These are phyloP conservation scores for Arachis hypogaea DNA, from an alignment of 306 rosid genomes.

Conservation along the genomic window DNA sequence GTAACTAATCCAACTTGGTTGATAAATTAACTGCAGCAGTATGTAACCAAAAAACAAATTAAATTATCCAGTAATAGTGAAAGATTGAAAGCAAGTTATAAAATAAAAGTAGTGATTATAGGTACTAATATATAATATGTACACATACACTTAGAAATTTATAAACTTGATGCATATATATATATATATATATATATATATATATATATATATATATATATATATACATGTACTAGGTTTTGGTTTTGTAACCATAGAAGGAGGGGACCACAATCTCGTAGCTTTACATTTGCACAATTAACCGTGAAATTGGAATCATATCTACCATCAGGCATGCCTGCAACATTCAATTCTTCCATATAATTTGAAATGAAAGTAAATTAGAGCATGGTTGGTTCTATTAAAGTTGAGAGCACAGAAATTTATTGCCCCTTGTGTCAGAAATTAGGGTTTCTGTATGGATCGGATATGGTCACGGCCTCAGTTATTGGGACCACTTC, in stretches of 20 bases:
- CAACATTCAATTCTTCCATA: slow-evolving; percentile 33
- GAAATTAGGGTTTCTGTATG: slow-evolving; percentile 53
- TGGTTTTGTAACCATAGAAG: slow-evolving; percentile 61
- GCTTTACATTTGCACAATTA: slow-evolving; percentile 55
- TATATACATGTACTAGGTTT: slow-evolving; percentile 50
- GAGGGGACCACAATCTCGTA: slow-evolving; percentile 68
- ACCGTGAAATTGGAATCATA: slow-evolving; percentile 60
- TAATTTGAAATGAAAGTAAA: slow-evolving; percentile 22
- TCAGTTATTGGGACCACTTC: slow-evolving; percentile 68
- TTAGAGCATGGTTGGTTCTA: slow-evolving; percentile 18
- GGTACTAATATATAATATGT: no score
- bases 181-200: no score
- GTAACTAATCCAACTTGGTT: no score
- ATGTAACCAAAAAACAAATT: slow-evolving; percentile 3
- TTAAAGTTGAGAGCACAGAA: slow-evolving; percentile 21
- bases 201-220: no score
- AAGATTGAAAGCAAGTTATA: slow-evolving; percentile 10
- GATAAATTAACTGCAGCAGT: neutral
- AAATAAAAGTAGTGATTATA: slow-evolving; percentile 9
- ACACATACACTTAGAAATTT: no score
- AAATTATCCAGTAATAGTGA: slow-evolving; percentile 13
- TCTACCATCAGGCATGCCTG: slow-evolving; percentile 61
- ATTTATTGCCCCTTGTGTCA: slow-evolving; percentile 39
- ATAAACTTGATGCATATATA: no score
- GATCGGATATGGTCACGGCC: slow-evolving; percentile 24